phyloP scores from a whole-genome alignment of 495 filamentous ascomycete species.

The Aspergillus indologenus region DNA sequence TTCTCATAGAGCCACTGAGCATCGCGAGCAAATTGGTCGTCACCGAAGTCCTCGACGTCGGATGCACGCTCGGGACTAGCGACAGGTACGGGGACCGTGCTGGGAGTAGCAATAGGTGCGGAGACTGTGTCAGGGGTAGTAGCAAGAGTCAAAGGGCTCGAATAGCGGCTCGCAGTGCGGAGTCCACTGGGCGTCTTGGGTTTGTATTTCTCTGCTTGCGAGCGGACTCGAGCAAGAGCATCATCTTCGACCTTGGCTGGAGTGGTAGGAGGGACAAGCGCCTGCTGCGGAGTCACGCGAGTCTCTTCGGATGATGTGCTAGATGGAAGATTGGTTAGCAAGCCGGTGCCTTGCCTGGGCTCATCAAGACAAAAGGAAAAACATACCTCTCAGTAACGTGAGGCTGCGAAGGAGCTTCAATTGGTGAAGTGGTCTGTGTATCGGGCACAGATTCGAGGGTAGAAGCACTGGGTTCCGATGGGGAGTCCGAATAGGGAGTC shows the following conservation, averaged over 20 bases:
- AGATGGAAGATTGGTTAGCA: conserved; percentile 5
- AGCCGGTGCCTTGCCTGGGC: not conserved
- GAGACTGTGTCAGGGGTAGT: conserved; percentile 18
- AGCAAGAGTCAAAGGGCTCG: conserved; percentile 27
- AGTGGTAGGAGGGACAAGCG: conserved; percentile 19
- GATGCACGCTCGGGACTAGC: not conserved
- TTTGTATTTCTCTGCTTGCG: conserved; percentile 42
- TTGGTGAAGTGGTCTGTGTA: conserved; percentile 1
- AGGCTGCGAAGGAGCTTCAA: not conserved
- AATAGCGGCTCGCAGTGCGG: conserved; percentile 37
- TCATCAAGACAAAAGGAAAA: not conserved
- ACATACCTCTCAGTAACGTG: conserved; percentile 14
- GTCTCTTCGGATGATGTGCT: conserved; percentile 12
- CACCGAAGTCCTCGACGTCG: conserved; percentile 20
- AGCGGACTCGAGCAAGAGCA: conserved; percentile 33
- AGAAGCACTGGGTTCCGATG: conserved; percentile 13
- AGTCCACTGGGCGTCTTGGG: conserved; percentile 49
- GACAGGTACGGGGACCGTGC: conserved; percentile 4
- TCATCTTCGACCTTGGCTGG: conserved; percentile 22
- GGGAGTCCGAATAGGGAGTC: conserved; percentile 18
- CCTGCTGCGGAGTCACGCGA: conserved; percentile 11
- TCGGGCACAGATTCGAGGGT: conserved; percentile 7
- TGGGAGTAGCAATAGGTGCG: not conserved
- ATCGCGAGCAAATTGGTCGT: conserved; percentile 27
- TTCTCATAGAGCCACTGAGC: conserved; percentile 28